Conservation (phyloP, 352 stramenopile genomes). For the Stramenopiles sp. region DNA sequence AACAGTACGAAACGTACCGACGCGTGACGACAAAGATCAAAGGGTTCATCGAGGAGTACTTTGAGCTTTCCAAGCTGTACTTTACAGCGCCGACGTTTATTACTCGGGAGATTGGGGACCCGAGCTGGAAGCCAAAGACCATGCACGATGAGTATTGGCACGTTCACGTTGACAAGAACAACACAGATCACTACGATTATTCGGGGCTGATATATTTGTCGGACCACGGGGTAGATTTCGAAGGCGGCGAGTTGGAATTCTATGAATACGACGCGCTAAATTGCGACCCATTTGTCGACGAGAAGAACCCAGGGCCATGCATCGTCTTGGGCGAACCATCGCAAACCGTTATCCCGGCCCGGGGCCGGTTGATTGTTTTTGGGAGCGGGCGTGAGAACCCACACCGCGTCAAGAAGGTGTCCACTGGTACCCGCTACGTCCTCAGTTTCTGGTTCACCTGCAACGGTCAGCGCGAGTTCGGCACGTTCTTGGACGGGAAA, state of each 20-base stretch:
- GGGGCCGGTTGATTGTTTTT: conserved; percentile 61
- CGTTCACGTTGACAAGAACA: conserved; percentile 68
- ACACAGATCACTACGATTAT: conserved; percentile 78
- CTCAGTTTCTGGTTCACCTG: conserved; percentile 82
- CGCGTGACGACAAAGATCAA: conserved; percentile 51
- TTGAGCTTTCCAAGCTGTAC: conserved; percentile 46
- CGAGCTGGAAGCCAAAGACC: conserved; percentile 42
- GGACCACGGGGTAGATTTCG: conserved; percentile 55
- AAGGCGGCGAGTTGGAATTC: conserved; percentile 61
- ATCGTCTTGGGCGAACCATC: background rate
- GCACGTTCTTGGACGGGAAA: conserved; percentile 66
- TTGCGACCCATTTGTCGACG: conserved; percentile 21
- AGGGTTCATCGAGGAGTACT: conserved; percentile 46
- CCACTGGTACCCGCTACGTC: conserved; percentile 51
- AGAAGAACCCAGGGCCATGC: conserved; percentile 26
- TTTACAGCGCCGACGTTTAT: conserved; percentile 81
- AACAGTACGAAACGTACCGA: conserved; percentile 8
- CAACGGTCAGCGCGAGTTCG: conserved; percentile 48
- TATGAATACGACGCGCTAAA: conserved; percentile 28
- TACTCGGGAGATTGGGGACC: conserved; percentile 57
- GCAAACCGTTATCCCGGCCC: conserved; percentile 41
- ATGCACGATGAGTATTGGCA: conserved; percentile 78
- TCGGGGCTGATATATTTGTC: conserved; percentile 63
- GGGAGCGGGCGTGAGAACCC: conserved; percentile 61
- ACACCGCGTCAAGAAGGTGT: conserved; percentile 35